These are phyloP conservation scores for Pharnaceum exiguum DNA, from an alignment of 148 eudicot species.

Conservation along the genomic window DNA sequence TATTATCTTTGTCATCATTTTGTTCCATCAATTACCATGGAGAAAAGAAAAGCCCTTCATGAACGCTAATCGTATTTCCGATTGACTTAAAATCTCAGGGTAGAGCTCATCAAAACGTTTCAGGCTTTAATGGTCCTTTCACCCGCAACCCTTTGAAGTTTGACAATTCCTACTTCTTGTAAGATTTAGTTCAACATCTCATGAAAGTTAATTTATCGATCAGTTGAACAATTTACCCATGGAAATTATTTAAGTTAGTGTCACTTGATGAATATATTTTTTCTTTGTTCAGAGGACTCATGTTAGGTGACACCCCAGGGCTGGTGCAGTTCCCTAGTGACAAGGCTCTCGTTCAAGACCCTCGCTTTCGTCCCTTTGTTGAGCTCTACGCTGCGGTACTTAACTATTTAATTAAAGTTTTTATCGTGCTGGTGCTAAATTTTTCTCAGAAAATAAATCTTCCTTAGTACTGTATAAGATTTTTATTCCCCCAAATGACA, in stretches of 20 bases:
- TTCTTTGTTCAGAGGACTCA: conserved; percentile 48
- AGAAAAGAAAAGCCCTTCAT: no score
- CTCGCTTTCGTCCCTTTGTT: conserved; percentile 47
- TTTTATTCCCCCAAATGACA: no score
- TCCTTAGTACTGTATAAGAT: no score
- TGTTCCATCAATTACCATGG: no score
- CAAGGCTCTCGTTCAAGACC: conserved; percentile 57
- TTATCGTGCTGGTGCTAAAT: no score
- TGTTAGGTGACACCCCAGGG: conserved; percentile 50
- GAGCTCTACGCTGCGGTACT: conserved; percentile 65
- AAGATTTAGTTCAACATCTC: no score
- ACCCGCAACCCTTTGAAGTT: conserved; percentile 66
- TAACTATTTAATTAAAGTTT: no score
- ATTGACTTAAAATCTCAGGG: no score
- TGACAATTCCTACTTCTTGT: conserved; percentile 83
- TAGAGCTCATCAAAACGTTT: conserved; percentile 68
- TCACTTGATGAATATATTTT: background rate
- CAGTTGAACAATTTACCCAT: background rate
- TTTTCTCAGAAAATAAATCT: no score
- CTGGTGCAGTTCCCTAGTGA: conserved; percentile 77
- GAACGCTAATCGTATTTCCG: no score
- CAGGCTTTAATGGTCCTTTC: conserved; percentile 86
- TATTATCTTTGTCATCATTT: no score
- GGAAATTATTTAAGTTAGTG: background rate
- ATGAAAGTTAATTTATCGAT: background rate